Evolutionary conservation across 495 filamentous ascomycete species (phyloP), one percentile per base, ranked within the genome.

Genomic region (Bacidia gigantensis): DNA sequence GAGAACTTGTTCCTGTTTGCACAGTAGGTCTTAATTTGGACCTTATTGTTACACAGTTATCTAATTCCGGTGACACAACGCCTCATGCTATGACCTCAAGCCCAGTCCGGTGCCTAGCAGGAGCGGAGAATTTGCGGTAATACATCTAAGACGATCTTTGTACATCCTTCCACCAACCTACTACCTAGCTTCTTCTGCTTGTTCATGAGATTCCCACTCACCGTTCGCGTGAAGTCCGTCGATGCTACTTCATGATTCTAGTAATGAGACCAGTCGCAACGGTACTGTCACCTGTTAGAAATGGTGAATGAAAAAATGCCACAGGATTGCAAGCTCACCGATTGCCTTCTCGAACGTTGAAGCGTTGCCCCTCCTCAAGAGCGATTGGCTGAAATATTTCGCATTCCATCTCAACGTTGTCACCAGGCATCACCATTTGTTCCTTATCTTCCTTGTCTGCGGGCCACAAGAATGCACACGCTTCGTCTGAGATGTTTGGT

Each of bases 351-450:
- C 92, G 84, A 64, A 98, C 78, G 76, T 95, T 98, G 75, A 97
- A 87, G 50, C 92, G 83, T 75, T 92, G 84, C 57, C 90, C 89
- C 48, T 75, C 67, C 70, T 97, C 93, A 49, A 95, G 63, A 51
- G 89, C 92, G 58, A 93, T 70, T 45, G 93, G 87, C 62, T 80
- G 69, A 71, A 84, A 73, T 56, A 93, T 81, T 56, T 78, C 72
- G 69, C 84, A 84, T 55, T 86, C 68, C 87, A 98, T 92, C 79
- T 97, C 93, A 58, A 92, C 82, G 73, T 98, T 98, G 78, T 98
- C 92, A 64, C 92, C 92, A 50, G 92, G 92, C 87, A 92, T 89
- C 65, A 95, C 83, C 72, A 89, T 81, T 70, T 80, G 84, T 62
- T 68, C 70, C 52, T 76, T 67, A 60, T 86, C 79, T 65, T 78